Evolutionary conservation across 2,329 filamentous ascomycete species (phyloP).

Genomic region (Lecanicillium sp.): DNA sequence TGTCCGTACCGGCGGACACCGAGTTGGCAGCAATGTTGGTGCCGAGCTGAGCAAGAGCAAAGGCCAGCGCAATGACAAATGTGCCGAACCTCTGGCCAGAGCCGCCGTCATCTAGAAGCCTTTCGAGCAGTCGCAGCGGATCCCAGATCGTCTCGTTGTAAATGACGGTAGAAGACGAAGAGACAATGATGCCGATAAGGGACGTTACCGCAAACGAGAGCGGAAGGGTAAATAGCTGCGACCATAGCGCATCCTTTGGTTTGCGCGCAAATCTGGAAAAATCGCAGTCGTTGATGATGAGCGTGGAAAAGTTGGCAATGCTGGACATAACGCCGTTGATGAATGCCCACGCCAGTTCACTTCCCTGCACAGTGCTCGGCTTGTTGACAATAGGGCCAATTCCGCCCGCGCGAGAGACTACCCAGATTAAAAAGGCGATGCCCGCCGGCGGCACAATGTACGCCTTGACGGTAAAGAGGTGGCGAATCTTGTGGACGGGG

Average conservation of each 20-base stretch:
- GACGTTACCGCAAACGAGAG: slow-evolving; percentile 69
- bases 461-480: slow-evolving; percentile 86
- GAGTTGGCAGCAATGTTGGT: slow-evolving; percentile 86
- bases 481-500: slow-evolving; percentile 79
- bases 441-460: slow-evolving; percentile 76
- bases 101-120: slow-evolving; percentile 62
- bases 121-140: slow-evolving; percentile 59
- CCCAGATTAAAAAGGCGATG: slow-evolving; percentile 82
- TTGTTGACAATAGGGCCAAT: slow-evolving; percentile 76
- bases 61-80: slow-evolving; percentile 63
- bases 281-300: slow-evolving; percentile 78
- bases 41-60: slow-evolving; percentile 75
- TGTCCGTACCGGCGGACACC: slow-evolving; percentile 74
- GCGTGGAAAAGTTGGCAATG: slow-evolving; percentile 83
- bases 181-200: slow-evolving; percentile 75
- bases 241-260: slow-evolving; percentile 72
- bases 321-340: slow-evolving; percentile 81
- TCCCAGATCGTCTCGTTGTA: slow-evolving; percentile 66
- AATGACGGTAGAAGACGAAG: slow-evolving; percentile 62
- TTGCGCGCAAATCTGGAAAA: slow-evolving; percentile 77
- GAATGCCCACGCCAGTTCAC: slow-evolving; percentile 69
- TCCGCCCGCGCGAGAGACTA: slow-evolving; percentile 71
- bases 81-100: slow-evolving; percentile 65
- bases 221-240: slow-evolving; percentile 70
- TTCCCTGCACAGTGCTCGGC: slow-evolving; percentile 53